Conservation (phyloP, 805 yeast genomes). For the Kodamaea lidongshanica region DNA sequence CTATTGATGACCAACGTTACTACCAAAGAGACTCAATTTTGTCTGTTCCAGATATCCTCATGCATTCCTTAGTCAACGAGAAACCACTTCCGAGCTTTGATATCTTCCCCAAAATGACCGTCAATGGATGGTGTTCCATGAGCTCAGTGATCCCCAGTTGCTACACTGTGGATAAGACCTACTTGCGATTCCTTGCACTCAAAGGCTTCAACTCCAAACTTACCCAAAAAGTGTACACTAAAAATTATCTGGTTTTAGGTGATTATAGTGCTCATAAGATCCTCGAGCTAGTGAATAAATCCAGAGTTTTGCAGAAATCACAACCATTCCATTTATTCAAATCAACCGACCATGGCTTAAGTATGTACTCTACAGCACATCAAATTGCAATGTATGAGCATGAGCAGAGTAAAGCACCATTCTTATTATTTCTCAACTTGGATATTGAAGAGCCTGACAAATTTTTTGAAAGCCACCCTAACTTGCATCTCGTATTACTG, state of each 20-base stretch:
- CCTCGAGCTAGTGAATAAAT: constrained; percentile 56
- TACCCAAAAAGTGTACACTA: constrained; percentile 15
- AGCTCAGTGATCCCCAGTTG: constrained; percentile 48
- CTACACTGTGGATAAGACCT: constrained; percentile 22
- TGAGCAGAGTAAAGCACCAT: constrained; percentile 56
- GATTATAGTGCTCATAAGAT: constrained; percentile 26
- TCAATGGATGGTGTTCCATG: constrained; percentile 61
- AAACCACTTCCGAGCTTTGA: constrained; percentile 54
- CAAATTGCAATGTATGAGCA: constrained; percentile 43
- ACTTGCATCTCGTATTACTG: constrained; percentile 44
- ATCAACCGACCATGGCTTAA: constrained; percentile 26
- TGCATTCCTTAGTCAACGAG: constrained; percentile 87
- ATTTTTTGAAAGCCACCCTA: constrained; percentile 16
- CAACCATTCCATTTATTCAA: constrained; percentile 85
- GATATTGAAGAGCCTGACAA: constrained; percentile 27
- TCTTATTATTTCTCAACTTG: constrained; percentile 62
- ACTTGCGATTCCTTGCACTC: constrained; percentile 23
- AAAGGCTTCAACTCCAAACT: constrained; percentile 21
- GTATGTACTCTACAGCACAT: constrained; percentile 64
- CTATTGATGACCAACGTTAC: constrained; percentile 42
- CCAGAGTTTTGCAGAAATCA: constrained; percentile 66
- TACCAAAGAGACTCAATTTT: constrained; percentile 34
- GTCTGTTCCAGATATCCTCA: constrained; percentile 68
- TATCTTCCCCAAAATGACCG: constrained; percentile 59
- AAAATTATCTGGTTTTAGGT: constrained; percentile 22